Evolutionary conservation across 441 rosid species (phyloP), one percentile per base, ranked within the genome.

Genomic region (Corymbia citriodora): DNA sequence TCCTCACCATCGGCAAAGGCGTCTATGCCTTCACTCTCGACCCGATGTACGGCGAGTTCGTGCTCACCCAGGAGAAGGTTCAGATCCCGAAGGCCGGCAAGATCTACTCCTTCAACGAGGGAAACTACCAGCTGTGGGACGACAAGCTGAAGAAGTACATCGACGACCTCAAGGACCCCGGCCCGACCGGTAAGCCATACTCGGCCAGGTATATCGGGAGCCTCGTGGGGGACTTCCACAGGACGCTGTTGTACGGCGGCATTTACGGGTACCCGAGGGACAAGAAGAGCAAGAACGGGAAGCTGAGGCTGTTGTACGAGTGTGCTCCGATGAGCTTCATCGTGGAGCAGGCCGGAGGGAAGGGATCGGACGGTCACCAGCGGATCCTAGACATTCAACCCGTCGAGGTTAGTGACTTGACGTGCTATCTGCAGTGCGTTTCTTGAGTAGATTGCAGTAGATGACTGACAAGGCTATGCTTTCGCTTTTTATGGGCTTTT

Each of bases 281-380:
- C 93, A 92, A 94, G 91, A 97, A 95, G 94, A 98, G 98, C 95
- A 96, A 96, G 94, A 98, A 98, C 70, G 99, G 99, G 88, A 98
- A 97, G 95, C 94, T 98, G 88, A 97, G 99, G 94, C 96, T 97
- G 55, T 91, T 97, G 94, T 97, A 96, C 59, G 99, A 98, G 89
- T 96, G 99, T 89, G 99, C 99, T 89, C 99, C 99, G 1, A 98
- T 98, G 99, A 98, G 99, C 93, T 98, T 96, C 91, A 96, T 98
- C 29, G 99, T 92, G 16, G 99, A 98, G 93, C 99, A 98, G 95
- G 99, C 99, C 13, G 99, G 99, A 49, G 99, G 99, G 33, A 97
- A 98, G 94, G 99, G 99, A 13, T 97, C 99, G 19, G 99, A 96
- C 91, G 99, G 99, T 25, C 98, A 96, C 49, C 95, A 94, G 14